A percentile compares a stretch with the other conserved stretches of the same genome.
These are phyloP conservation scores for Calonectria pteridis DNA, from an alignment of 2,329 filamentous ascomycete species.

Conservation along the genomic window DNA sequence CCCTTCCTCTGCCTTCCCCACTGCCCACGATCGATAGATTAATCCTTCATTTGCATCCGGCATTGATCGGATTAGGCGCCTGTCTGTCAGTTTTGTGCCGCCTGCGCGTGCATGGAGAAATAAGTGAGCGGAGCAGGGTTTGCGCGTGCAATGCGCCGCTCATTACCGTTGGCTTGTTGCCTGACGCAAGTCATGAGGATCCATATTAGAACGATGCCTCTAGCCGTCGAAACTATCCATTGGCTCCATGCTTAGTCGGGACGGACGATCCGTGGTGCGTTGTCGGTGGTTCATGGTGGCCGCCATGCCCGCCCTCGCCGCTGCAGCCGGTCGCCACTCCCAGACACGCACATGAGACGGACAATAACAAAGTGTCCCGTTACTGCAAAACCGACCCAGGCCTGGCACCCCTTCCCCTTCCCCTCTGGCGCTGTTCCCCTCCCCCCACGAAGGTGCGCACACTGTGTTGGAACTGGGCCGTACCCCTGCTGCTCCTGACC, in stretches of 20 bases:
- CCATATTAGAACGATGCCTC: constrained; percentile 15
- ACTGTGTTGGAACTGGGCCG: constrained; percentile 22
- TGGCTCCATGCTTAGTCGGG: constrained; percentile 10
- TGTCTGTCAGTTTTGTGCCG: constrained; percentile 10
- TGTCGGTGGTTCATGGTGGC: constrained; percentile 28
- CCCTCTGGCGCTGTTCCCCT: background rate
- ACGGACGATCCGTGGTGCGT: constrained; percentile 22
- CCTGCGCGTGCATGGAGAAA: constrained; percentile 5
- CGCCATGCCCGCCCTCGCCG: constrained; percentile 23
- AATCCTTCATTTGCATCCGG: constrained; percentile 14
- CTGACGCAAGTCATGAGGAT: constrained; percentile 26
- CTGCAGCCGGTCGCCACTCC: constrained; percentile 11
- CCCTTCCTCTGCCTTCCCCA: constrained; percentile 14
- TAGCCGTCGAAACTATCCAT: background rate
- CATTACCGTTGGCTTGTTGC: constrained; percentile 18
- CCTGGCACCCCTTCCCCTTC: background rate
- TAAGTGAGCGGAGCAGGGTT: constrained; percentile 9
- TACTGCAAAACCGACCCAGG: background rate
- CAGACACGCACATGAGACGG: constrained; percentile 5
- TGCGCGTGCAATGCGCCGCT: constrained; percentile 1
- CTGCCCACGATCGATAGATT: constrained; percentile 25
- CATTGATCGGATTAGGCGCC: constrained; percentile 14
- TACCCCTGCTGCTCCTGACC: constrained; percentile 22
- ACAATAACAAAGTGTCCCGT: constrained; percentile 11
- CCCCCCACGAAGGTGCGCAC: background rate